These are phyloP conservation scores for Hylodesmum podocarpum DNA, from an alignment of 306 rosid species.

Conservation along the genomic window DNA sequence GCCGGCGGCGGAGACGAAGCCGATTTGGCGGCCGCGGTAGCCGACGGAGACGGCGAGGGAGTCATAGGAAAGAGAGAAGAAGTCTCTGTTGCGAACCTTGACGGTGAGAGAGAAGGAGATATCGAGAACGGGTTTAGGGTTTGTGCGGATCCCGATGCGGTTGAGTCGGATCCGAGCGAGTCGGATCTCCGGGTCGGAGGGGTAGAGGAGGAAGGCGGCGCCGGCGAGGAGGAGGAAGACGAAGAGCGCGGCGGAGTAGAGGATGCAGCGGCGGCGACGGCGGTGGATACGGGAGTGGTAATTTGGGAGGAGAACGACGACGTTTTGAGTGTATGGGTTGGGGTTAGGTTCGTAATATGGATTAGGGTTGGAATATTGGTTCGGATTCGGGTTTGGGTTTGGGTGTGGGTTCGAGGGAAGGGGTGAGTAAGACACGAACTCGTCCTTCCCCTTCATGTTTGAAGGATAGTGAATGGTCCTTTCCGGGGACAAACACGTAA, in stretches of 20 bases:
- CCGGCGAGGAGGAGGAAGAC: constrained; percentile 47
- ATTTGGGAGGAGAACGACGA: constrained; percentile 62
- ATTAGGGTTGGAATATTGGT: background rate
- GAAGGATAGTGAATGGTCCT: background rate
- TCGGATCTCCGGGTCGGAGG: constrained; percentile 65
- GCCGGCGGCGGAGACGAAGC: constrained; percentile 45
- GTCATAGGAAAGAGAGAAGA: constrained; percentile 67
- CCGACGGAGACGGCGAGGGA: constrained; percentile 59
- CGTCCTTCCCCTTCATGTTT: constrained; percentile 49
- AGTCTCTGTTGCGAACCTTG: constrained; percentile 60
- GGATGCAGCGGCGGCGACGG: constrained; percentile 15
- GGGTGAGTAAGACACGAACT: constrained; percentile 50
- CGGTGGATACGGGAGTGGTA: constrained; percentile 29
- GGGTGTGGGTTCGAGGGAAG: constrained; percentile 39
- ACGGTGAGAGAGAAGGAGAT: constrained; percentile 62
- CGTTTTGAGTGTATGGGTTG: constrained; percentile 37
- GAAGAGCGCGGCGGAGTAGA: background rate
- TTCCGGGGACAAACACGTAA: background rate
- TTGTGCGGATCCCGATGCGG: constrained; percentile 39
- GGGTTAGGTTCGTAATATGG: background rate
- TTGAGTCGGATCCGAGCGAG: constrained; percentile 27
- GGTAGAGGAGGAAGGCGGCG: constrained; percentile 54
- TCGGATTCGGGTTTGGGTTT: background rate
- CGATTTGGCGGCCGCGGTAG: constrained; percentile 71
- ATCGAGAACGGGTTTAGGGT: constrained; percentile 58